Conservation (phyloP, 2,329 filamentous ascomycete species). For the Penicillium thymicola region DNA sequence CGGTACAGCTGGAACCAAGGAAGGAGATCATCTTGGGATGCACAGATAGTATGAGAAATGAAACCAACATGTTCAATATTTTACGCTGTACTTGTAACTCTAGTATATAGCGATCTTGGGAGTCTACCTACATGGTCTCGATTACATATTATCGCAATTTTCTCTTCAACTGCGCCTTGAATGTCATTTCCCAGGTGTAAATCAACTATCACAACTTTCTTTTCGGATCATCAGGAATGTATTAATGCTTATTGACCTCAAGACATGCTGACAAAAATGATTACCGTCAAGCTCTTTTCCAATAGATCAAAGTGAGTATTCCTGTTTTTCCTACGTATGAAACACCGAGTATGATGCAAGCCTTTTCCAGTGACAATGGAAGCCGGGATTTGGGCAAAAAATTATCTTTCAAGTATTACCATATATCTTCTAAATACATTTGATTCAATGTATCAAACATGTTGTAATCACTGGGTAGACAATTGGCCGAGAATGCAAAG, state of each 20-base stretch:
- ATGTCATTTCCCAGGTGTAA: not conserved
- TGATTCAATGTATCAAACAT: constrained; percentile 25
- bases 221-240: no score
- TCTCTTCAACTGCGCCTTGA: not conserved
- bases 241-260: no score
- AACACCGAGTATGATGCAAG: no score
- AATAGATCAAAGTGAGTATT: no score
- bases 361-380: no score
- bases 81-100: not conserved
- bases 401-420: constrained; percentile 9
- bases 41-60: not conserved
- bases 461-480: constrained; percentile 22
- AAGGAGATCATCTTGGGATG: not conserved
- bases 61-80: not conserved
- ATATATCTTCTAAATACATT: constrained; percentile 22
- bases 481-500: constrained; percentile 21
- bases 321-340: no score
- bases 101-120: not conserved
- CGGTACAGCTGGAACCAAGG: not conserved
- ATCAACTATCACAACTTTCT: no score
- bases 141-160: not conserved
- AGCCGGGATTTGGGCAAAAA: not conserved
- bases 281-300: no score
- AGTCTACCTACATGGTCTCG: not conserved
- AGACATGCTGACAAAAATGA: no score